phyloP scores from a whole-genome alignment of 2,329 filamentous ascomycete species.

The Claviceps africana region DNA sequence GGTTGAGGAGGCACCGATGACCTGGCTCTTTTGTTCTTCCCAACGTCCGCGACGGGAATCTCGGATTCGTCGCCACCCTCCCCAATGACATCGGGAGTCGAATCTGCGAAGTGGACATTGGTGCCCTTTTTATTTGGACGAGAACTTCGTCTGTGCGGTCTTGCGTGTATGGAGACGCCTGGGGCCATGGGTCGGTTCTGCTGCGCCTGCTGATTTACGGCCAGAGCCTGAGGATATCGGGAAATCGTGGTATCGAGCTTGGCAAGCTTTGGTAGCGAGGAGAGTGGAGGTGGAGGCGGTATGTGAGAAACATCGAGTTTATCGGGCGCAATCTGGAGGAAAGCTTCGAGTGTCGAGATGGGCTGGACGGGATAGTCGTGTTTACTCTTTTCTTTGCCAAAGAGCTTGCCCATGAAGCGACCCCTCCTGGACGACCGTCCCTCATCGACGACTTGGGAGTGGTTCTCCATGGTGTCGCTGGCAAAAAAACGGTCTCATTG shows the following conservation, averaged over 20 bases:
- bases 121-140: constrained; percentile 49
- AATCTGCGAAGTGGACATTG: constrained; percentile 59
- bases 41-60: constrained; percentile 57
- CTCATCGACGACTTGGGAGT: constrained; percentile 25
- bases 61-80: constrained; percentile 82
- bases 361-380: constrained; percentile 23
- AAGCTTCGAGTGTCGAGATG: constrained; percentile 40
- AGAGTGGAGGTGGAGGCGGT: constrained; percentile 28
- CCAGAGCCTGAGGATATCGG: constrained; percentile 40
- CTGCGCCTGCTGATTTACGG: constrained; percentile 29
- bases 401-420: constrained; percentile 51
- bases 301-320: constrained; percentile 39
- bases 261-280: constrained; percentile 34
- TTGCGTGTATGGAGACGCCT: constrained; percentile 25
- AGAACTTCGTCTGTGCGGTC: constrained; percentile 30
- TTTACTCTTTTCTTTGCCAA: constrained; percentile 29
- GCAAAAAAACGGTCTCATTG: constrained; percentile 16
- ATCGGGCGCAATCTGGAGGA: constrained; percentile 43
- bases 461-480: constrained; percentile 30
- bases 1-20: constrained; percentile 17
- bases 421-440: constrained; percentile 31
- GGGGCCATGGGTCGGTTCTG: constrained; percentile 28
- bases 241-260: constrained; percentile 42
- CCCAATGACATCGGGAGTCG: constrained; percentile 68
- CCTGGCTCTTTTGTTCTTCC: constrained; percentile 35